Conservation (phyloP, 2,329 filamentous ascomycete species). For the Stagonosporopsis rhizophila region DNA sequence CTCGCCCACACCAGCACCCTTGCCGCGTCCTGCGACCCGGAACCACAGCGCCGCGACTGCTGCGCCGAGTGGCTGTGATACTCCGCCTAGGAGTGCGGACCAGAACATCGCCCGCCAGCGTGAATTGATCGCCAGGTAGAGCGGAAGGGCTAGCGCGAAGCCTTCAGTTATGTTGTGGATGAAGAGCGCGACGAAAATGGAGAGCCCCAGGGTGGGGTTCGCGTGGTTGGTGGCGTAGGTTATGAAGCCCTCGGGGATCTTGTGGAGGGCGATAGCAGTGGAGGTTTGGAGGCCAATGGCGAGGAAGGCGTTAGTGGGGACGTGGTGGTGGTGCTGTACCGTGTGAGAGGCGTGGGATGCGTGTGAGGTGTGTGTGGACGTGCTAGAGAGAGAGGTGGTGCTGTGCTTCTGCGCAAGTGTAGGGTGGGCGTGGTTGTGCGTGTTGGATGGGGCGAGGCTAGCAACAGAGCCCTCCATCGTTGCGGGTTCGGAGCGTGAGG, state of each 20-base stretch:
- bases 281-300: constrained; percentile 96
- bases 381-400: constrained; percentile 13
- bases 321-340: constrained; percentile 86
- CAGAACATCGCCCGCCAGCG: constrained; percentile 83
- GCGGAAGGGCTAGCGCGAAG: constrained; percentile 88
- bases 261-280: constrained; percentile 93
- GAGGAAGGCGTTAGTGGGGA: constrained; percentile 90
- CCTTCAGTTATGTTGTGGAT: constrained; percentile 99
- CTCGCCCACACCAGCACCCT: constrained; percentile 51
- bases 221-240: constrained; percentile 98
- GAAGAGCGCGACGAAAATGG: constrained; percentile 93
- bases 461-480: constrained; percentile 33
- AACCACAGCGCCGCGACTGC: constrained; percentile 87
- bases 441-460: constrained; percentile 25
- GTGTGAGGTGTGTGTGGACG: constrained; percentile 17
- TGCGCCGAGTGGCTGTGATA: constrained; percentile 87
- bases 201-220: constrained; percentile 84
- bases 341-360: constrained; percentile 29
- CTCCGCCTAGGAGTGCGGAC: constrained; percentile 81
- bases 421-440: not conserved
- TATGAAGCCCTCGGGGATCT: constrained; percentile 86
- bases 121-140: constrained; percentile 88
- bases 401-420: constrained; percentile 9
- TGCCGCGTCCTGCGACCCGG: constrained; percentile 66
- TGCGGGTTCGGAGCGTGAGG: constrained; percentile 34